These are phyloP conservation scores for Penicillium argentinense DNA, from an alignment of 495 filamentous ascomycete species.

Conservation along the genomic window DNA sequence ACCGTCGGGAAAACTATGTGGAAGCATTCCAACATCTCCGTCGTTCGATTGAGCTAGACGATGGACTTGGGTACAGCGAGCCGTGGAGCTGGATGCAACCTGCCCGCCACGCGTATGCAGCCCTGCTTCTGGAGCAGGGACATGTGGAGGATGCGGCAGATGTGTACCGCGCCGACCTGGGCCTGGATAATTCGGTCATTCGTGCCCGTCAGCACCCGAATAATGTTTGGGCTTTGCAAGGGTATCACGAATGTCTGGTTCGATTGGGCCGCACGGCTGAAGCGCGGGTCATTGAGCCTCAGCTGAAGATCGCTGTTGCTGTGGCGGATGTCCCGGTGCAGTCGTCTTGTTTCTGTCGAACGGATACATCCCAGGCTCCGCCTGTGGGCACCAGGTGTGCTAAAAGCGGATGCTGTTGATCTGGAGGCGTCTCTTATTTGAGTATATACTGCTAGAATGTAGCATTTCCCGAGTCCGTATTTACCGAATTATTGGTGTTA, in stretches of 20 bases:
- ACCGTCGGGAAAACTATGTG: constrained; percentile 54
- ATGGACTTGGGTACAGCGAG: constrained; percentile 60
- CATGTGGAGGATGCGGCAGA: constrained; percentile 52
- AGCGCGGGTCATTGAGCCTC: constrained; percentile 48
- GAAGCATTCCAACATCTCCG: constrained; percentile 54
- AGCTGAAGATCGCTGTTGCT: constrained; percentile 50
- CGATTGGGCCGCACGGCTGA: constrained; percentile 51
- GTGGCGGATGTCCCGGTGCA: constrained; percentile 58
- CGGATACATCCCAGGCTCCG: constrained; percentile 23
- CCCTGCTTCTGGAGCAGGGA: constrained; percentile 62
- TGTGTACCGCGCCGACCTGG: constrained; percentile 62
- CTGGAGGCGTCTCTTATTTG: neutral
- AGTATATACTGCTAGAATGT: neutral
- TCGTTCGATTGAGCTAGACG: constrained; percentile 52
- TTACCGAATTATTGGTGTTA: neutral
- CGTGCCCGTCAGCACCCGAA: constrained; percentile 60
- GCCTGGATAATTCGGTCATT: constrained; percentile 54
- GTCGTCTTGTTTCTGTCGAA: constrained; percentile 61
- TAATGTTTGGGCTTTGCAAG: constrained; percentile 70
- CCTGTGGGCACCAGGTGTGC: constrained; percentile 13
- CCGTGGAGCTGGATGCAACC: constrained; percentile 75
- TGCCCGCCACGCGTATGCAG: constrained; percentile 63
- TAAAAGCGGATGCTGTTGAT: constrained; percentile 7
- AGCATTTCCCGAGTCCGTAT: neutral
- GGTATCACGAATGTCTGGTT: constrained; percentile 62